Evolutionary conservation across 192 early-diverging fungal species (phyloP), one percentile per base, ranked within the genome.

Genomic region (Podochytrium sp.): DNA sequence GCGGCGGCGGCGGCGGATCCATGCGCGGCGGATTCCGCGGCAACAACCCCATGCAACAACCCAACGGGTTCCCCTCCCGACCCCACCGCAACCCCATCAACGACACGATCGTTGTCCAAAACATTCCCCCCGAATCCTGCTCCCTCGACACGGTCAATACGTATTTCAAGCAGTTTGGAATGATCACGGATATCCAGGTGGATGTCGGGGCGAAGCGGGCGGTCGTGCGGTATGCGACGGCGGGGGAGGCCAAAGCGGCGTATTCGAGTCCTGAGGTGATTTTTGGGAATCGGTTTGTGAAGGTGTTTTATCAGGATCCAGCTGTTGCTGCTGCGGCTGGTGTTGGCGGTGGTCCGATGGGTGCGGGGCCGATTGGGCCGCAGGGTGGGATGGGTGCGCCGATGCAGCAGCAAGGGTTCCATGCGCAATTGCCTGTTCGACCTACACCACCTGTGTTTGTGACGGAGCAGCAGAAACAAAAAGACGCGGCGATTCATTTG

Each of bases 201-300:
- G 82, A 90, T n/a, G 79, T 80, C 10, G 58, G 73, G n/a, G 34
- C 55, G n/a, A 76, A 79, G 5, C 82, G 83, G 35, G 92, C 92
- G 2, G 74, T 88, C 33, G 72, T 95, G 33, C 89, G 92, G 58
- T 95, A 88, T 61, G 77, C 81, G 60, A 76, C 71, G 2, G 76
- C 76, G 20, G 73, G 78, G 2, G 93, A 94, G 71, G 93, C 93
- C 1, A 76, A 78, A 29, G 87, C 84, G 6, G 92, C 92, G 12
- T 89, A 93, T 60, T 82, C 81, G 42, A 90, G 87, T 25, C 93
- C 93, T 2, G 90, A 92, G 18, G 84, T 89, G 10, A 91, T 95
- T 39, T 95, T 95, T 80, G 91, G 84, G 23, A 95, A 95, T 75
- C 87, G 93, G 27, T 95, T 95, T 70, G 93, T 95, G 52, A 92